Percentiles rank a stretch among this genome's conserved stretches.
phyloP scores from a whole-genome alignment of 768 basidiomycete genomes.

The Exidia glandulosa region DNA sequence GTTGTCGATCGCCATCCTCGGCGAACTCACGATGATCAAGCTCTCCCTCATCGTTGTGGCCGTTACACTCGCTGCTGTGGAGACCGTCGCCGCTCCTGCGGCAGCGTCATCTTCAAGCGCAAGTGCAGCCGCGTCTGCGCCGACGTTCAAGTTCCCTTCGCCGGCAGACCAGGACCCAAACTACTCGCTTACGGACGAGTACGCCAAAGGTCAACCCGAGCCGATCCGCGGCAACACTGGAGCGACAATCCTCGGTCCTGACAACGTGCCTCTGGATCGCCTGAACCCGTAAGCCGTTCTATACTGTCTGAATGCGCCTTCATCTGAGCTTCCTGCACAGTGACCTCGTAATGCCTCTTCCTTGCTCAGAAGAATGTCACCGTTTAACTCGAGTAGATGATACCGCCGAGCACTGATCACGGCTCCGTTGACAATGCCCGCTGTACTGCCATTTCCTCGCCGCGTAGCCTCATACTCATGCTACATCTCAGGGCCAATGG shows the following conservation, averaged over 20 bases:
- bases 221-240: conserved; percentile 38
- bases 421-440: neutral
- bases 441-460: neutral
- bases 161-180: neutral
- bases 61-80: neutral
- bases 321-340: conserved; percentile 23
- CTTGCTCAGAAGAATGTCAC: conserved; percentile 23
- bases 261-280: conserved; percentile 42
- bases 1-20: too few species aligned
- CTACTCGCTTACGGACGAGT: neutral
- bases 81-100: neutral
- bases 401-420: conserved; percentile 20
- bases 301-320: neutral
- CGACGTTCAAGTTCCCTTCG: neutral
- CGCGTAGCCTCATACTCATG: conserved; percentile 17
- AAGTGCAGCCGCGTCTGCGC: neutral
- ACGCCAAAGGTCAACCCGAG: conserved; percentile 20
- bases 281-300: neutral
- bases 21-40: too few species aligned
- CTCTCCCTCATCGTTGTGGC: too few species aligned
- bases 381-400: neutral
- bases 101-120: neutral
- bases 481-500: conserved; percentile 56
- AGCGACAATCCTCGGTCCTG: conserved; percentile 39
- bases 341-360: conserved; percentile 49